These are phyloP conservation scores for Reutealis trisperma DNA, from an alignment of 345 rosid species.

Conservation along the genomic window DNA sequence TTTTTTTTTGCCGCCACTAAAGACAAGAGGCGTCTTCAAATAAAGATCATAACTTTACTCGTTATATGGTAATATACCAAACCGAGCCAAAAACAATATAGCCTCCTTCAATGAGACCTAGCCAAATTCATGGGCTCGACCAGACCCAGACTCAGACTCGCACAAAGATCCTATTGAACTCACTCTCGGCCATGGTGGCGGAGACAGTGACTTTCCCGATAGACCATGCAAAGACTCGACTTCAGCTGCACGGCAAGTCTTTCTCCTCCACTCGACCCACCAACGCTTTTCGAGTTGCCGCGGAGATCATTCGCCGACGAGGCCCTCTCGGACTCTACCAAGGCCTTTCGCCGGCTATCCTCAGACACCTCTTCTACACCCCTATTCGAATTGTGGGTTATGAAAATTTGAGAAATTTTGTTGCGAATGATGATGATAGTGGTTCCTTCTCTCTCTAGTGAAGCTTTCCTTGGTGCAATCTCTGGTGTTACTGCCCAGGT, in stretches of 20 bases:
- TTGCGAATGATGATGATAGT: constrained; percentile 22
- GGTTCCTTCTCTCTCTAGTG: constrained; percentile 54
- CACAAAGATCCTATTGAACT: constrained; percentile 56
- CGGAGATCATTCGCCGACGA: constrained; percentile 52
- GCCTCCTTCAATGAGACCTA: constrained; percentile 5
- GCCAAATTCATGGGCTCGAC: constrained; percentile 17
- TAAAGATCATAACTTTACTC: too few species aligned
- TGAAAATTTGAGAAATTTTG: constrained; percentile 62
- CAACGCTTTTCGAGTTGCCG: constrained; percentile 52
- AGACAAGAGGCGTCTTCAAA: too few species aligned
- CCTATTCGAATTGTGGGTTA: constrained; percentile 82
- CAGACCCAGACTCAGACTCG: constrained; percentile 16
- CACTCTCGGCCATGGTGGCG: constrained; percentile 79
- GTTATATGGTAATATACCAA: too few species aligned
- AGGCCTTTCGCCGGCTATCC: constrained; percentile 75
- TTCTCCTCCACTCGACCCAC: constrained; percentile 32
- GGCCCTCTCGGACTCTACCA: constrained; percentile 60
- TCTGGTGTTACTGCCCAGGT: constrained; percentile 94
- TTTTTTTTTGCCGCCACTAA: constrained; percentile 1
- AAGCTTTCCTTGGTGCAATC: constrained; percentile 69
- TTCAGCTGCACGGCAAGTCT: constrained; percentile 70
- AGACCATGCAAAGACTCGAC: constrained; percentile 81
- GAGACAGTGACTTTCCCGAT: constrained; percentile 83
- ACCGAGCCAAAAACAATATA: too few species aligned
- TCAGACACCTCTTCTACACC: constrained; percentile 77